Evolutionary conservation across 805 yeast genomes (phyloP).

Genomic region (Starmerella apis): DNA sequence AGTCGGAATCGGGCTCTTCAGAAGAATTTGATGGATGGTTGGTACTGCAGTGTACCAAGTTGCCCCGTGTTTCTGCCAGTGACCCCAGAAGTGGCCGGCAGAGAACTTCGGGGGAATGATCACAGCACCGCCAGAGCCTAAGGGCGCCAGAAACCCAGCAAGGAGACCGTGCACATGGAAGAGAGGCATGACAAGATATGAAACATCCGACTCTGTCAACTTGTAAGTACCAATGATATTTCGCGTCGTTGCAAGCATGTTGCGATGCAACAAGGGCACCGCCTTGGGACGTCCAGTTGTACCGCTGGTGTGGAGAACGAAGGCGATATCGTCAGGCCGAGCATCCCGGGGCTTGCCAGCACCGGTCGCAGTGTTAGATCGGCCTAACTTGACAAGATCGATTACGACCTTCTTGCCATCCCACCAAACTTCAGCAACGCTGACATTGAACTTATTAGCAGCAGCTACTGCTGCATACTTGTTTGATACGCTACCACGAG

Average conservation of each 20-base stretch:
- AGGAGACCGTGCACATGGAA: slow-evolving; percentile 70
- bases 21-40: slow-evolving; percentile 58
- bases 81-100: slow-evolving; percentile 51
- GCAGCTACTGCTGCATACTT: slow-evolving; percentile 41
- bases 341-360: slow-evolving; percentile 23
- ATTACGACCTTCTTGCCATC: slow-evolving; percentile 36
- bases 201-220: slow-evolving; percentile 40
- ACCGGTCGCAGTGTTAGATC: not conserved
- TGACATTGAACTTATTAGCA: slow-evolving; percentile 40
- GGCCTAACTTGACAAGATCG: slow-evolving; percentile 12
- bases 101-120: slow-evolving; percentile 56
- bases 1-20: slow-evolving; percentile 43
- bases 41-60: slow-evolving; percentile 74
- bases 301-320: slow-evolving; percentile 63
- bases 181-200: slow-evolving; percentile 64
- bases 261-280: slow-evolving; percentile 57
- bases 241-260: slow-evolving; percentile 48
- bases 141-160: slow-evolving; percentile 53
- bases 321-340: slow-evolving; percentile 45
- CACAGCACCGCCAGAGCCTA: slow-evolving; percentile 49
- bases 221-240: slow-evolving; percentile 53
- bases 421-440: slow-evolving; percentile 46
- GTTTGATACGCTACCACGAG: slow-evolving; percentile 39
- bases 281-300: slow-evolving; percentile 71
- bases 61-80: slow-evolving; percentile 42